Conservation (phyloP, 805 yeast genomes). For the Metschnikowia henanensis region DNA sequence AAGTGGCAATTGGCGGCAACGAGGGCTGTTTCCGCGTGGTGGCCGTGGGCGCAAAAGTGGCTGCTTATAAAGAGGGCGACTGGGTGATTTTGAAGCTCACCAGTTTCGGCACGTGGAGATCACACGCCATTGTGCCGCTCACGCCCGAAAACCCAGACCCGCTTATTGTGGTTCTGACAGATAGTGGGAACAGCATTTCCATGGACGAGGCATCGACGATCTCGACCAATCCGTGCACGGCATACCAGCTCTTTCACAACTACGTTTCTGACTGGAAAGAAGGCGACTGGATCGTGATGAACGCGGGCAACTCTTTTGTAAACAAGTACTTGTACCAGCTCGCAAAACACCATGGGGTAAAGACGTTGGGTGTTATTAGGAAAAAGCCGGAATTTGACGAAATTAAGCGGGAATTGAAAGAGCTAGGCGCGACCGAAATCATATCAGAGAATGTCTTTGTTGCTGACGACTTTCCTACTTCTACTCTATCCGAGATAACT, state of each 20-base stretch:
- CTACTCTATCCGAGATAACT: conserved; percentile 16
- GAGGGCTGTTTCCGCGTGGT: conserved; percentile 90
- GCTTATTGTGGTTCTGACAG: conserved; percentile 14
- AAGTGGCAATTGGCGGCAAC: conserved; percentile 76
- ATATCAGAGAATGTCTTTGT: conserved; percentile 29
- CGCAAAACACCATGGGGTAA: conserved; percentile 25
- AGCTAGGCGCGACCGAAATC: conserved; percentile 33
- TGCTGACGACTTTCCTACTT: conserved; percentile 16
- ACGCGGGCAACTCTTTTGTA: conserved; percentile 38
- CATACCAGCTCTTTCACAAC: conserved; percentile 21
- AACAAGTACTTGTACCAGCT: conserved; percentile 30
- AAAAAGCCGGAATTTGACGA: conserved; percentile 23
- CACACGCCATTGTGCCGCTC: conserved; percentile 20
- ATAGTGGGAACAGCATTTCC: conserved; percentile 3
- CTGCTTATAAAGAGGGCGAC: conserved; percentile 45
- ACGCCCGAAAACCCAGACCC: conserved; percentile 14
- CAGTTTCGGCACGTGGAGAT: conserved; percentile 26
- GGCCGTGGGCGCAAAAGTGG: conserved; percentile 60
- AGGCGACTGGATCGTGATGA: conserved; percentile 34
- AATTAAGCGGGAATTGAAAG: conserved; percentile 21
- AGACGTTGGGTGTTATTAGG: conserved; percentile 29
- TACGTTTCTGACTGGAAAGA: conserved; percentile 22
- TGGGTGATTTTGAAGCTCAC: conserved; percentile 20
- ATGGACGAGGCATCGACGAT: conserved; percentile 23
- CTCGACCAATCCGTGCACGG: conserved; percentile 23